Evolutionary conservation across 768 basidiomycete genomes (phyloP).

Genomic region (Naganishia friedmannii): DNA sequence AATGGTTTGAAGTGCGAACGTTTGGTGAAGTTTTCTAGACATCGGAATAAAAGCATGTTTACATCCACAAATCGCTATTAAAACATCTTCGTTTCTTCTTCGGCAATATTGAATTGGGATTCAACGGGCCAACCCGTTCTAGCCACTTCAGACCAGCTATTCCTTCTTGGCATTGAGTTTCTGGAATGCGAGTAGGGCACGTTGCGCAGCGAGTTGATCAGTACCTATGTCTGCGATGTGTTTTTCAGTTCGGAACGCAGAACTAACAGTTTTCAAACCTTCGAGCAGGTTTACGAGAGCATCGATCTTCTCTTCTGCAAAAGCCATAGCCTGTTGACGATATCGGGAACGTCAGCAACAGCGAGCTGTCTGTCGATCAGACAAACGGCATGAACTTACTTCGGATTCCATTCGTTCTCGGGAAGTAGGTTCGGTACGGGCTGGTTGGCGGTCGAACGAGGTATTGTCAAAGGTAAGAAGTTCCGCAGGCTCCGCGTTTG

Average conservation of each 20-base stretch:
- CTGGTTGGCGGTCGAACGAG: not conserved
- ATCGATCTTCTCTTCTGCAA: constrained; percentile 21
- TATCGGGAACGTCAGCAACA: not conserved
- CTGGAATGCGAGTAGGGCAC: not conserved
- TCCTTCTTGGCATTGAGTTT: not conserved
- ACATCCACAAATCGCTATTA: too few relatives aligned
- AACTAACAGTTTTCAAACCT: constrained; percentile 6
- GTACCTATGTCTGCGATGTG: not conserved
- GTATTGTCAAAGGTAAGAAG: constrained; percentile 7
- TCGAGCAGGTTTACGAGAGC: not conserved
- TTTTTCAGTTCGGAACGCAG: not conserved
- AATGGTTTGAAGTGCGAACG: too few relatives aligned
- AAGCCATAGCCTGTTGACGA: constrained; percentile 11
- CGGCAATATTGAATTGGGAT: not conserved
- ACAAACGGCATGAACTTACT: not conserved
- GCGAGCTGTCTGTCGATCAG: not conserved
- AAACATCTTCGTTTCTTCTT: not conserved
- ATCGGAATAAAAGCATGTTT: too few relatives aligned
- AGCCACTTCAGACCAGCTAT: not conserved
- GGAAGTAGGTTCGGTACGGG: not conserved
- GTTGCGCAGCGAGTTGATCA: not conserved
- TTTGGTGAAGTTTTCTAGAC: too few relatives aligned
- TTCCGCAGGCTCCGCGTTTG: not conserved
- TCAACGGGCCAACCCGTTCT: not conserved
- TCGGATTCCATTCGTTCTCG: constrained; percentile 17